These are phyloP conservation scores for Nicotiana noctiflora DNA, from an alignment of 257 asterid genomes.

Conservation along the genomic window DNA sequence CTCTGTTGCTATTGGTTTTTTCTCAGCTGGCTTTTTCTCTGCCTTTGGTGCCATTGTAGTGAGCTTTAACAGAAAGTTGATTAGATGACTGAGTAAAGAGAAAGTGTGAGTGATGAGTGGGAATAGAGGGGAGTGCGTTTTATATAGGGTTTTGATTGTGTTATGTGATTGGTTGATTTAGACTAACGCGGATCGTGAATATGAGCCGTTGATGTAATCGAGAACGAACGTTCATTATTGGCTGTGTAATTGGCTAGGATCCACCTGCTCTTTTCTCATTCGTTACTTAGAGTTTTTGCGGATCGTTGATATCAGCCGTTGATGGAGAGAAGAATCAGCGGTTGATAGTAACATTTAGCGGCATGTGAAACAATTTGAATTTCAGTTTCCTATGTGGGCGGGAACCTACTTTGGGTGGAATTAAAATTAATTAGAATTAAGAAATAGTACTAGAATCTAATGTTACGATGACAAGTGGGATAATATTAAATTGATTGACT, in stretches of 20 bases:
- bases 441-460: too few relatives aligned
- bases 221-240: not conserved
- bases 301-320: not conserved
- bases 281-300: not conserved
- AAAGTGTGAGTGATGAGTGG: too few relatives aligned
- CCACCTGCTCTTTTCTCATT: not conserved
- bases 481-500: too few relatives aligned
- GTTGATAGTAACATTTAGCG: too few relatives aligned
- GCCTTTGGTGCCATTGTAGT: not conserved
- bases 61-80: not conserved
- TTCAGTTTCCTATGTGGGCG: not conserved
- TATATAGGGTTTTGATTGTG: not conserved
- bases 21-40: not conserved
- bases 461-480: too few relatives aligned
- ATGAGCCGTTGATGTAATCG: not conserved
- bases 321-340: too few relatives aligned
- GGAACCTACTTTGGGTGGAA: not conserved
- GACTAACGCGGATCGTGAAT: not conserved
- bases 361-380: not conserved
- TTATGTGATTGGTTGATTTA: not conserved
- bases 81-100: too few relatives aligned
- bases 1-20: not conserved
- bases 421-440: too few relatives aligned
- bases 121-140: not conserved
- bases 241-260: not conserved